phyloP scores from a whole-genome alignment of 2,329 filamentous ascomycete species.

The Pseudogymnoascus destructans region DNA sequence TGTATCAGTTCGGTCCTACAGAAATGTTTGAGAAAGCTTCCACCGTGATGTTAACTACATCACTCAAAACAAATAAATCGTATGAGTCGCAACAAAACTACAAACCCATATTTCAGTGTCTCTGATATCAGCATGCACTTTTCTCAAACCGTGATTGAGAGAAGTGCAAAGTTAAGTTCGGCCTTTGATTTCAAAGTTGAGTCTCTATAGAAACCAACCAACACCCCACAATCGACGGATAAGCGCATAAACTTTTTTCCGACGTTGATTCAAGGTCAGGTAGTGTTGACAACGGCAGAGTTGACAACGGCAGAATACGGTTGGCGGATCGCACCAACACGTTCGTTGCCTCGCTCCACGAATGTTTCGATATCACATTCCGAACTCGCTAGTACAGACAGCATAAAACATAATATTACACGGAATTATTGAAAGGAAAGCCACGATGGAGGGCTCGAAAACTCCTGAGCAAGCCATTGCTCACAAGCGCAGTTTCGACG shows the following conservation, averaged over 20 bases:
- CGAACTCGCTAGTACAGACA: not conserved
- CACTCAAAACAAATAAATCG: not conserved
- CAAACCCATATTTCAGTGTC: not conserved
- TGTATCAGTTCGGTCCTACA: not conserved
- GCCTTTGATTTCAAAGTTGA: not conserved
- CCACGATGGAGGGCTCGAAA: not conserved
- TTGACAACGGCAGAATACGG: constrained; percentile 1
- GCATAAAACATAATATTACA: constrained; percentile 4
- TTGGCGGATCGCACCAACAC: constrained; percentile 4
- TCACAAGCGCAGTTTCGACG: constrained; percentile 11
- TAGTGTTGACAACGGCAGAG: not conserved
- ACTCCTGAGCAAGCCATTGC: constrained; percentile 5
- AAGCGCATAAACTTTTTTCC: constrained; percentile 1
- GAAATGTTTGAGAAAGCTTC: not conserved
- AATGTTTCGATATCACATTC: not conserved
- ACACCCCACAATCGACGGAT: not conserved
- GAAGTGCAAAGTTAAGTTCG: not conserved
- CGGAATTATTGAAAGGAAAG: not conserved
- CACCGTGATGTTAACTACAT: not conserved
- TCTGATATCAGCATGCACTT: not conserved
- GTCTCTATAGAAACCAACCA: not conserved
- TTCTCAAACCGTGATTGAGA: not conserved
- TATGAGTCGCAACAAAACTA: not conserved
- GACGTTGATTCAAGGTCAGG: not conserved
- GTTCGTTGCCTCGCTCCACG: not conserved